Percentiles rank a stretch among this genome's conserved stretches.
Evolutionary conservation across 768 basidiomycete species (phyloP).

Genomic region (Mycena galopus): DNA sequence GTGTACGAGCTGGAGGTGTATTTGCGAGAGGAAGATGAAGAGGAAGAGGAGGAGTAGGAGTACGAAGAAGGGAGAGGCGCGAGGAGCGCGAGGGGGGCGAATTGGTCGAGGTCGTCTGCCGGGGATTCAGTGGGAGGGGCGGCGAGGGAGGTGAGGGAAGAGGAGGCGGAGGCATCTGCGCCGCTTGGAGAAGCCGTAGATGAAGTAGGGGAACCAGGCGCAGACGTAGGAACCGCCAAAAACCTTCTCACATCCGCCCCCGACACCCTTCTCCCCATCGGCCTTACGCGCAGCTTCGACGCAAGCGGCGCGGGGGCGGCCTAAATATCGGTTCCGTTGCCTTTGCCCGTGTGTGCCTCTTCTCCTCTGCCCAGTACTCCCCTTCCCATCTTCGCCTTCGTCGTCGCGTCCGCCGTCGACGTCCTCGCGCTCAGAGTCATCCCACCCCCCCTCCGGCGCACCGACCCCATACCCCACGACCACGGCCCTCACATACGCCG

Average conservation of each 20-base stretch:
- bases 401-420: background rate
- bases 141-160: background rate
- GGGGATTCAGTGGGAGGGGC: background rate
- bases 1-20: background rate
- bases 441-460: background rate
- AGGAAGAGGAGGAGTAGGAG: no score
- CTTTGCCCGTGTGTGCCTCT: background rate
- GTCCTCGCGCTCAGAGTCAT: background rate
- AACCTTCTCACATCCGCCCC: slow-evolving; percentile 16
- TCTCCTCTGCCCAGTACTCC: background rate
- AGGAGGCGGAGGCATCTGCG: background rate
- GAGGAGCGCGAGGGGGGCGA: slow-evolving; percentile 28
- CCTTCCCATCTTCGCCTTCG: background rate
- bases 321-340: background rate
- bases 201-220: background rate
- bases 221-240: background rate
- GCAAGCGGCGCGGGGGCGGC: slow-evolving; percentile 1
- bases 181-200: background rate
- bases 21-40: no score
- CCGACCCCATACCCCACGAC: slow-evolving; percentile 34
- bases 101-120: slow-evolving; percentile 1
- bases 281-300: slow-evolving; percentile 9
- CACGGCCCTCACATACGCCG: slow-evolving; percentile 34
- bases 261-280: slow-evolving; percentile 7
- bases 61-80: background rate